phyloP scores from a whole-genome alignment of 225 moss, liverwort and hornwort genomes.

The Bryoerythrophyllum caledonicum region DNA sequence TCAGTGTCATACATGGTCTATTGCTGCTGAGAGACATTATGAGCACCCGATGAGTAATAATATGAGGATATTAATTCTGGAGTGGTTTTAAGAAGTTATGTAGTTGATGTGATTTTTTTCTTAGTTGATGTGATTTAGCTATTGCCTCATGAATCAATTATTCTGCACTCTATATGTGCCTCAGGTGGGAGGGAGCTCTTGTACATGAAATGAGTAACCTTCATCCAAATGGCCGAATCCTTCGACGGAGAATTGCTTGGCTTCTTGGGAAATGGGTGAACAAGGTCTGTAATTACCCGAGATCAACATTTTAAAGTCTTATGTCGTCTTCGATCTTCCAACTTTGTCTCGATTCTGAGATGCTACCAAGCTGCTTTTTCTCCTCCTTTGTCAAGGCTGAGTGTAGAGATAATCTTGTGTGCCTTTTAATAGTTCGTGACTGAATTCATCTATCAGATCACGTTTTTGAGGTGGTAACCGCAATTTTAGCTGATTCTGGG shows the following conservation, averaged over 20 bases:
- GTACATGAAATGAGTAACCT: conserved; percentile 84
- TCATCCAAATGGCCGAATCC: conserved; percentile 92
- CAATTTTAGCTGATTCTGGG: conserved; percentile 23
- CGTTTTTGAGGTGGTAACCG: background rate
- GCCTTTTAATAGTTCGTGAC: conserved; percentile 11
- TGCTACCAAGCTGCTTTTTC: background rate
- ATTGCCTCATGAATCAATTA: background rate
- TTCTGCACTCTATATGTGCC: conserved; percentile 1
- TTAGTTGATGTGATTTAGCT: background rate
- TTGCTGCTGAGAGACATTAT: background rate
- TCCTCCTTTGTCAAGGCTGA: background rate
- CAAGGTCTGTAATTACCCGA: conserved; percentile 60
- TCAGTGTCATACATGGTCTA: background rate
- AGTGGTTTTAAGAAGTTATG: background rate
- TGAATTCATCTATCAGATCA: background rate
- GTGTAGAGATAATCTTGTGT: background rate
- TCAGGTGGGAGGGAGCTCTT: conserved; percentile 92
- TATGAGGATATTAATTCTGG: background rate
- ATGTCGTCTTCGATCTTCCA: background rate
- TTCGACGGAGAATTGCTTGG: conserved; percentile 92
- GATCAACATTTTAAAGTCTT: conserved; percentile 3
- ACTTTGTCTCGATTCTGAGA: conserved; percentile 1
- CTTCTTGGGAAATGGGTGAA: conserved; percentile 99
- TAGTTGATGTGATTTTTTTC: background rate
- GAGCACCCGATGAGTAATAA: background rate